Evolutionary conservation across 768 basidiomycete species (phyloP).

Genomic region (Auricularia auricula-judae): DNA sequence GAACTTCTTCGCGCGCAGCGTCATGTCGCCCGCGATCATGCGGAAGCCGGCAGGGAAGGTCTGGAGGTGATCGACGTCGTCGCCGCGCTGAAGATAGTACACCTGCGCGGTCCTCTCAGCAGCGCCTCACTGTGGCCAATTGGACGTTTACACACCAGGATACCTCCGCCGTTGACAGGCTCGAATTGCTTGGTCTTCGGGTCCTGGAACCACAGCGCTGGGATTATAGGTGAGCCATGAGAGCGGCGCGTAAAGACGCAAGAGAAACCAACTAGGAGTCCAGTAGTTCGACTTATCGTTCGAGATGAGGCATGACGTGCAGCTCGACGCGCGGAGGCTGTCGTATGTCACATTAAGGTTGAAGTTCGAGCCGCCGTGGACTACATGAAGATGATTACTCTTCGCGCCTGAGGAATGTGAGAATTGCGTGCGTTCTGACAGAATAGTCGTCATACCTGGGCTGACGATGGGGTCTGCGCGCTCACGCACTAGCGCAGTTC

Average conservation of each 20-base stretch:
- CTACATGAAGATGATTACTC: not conserved
- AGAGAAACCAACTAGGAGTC: not conserved
- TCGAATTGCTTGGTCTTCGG: not conserved
- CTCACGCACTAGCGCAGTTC: not conserved
- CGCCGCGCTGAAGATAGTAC: conserved; percentile 6
- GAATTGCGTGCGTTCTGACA: too few relatives aligned
- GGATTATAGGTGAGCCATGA: not conserved
- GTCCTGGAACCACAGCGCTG: not conserved
- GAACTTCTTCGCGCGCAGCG: not conserved
- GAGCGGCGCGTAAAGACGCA: too few relatives aligned
- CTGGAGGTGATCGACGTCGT: not conserved
- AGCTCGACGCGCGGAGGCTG: not conserved
- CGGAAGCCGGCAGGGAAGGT: conserved; percentile 5
- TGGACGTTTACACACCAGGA: not conserved
- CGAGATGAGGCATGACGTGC: not conserved
- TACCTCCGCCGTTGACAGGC: not conserved
- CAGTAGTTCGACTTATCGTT: not conserved
- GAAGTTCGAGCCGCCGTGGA: not conserved
- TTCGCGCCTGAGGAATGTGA: not conserved
- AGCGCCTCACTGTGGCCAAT: not conserved
- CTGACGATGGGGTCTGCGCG: not conserved
- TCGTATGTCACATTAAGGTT: not conserved
- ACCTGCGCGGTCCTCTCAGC: not conserved
- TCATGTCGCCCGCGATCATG: conserved; percentile 5
- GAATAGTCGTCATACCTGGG: not conserved